Base-by-base conservation (phyloP, 441 rosid genomes). In the Euphorbia celastroides region DNA sequence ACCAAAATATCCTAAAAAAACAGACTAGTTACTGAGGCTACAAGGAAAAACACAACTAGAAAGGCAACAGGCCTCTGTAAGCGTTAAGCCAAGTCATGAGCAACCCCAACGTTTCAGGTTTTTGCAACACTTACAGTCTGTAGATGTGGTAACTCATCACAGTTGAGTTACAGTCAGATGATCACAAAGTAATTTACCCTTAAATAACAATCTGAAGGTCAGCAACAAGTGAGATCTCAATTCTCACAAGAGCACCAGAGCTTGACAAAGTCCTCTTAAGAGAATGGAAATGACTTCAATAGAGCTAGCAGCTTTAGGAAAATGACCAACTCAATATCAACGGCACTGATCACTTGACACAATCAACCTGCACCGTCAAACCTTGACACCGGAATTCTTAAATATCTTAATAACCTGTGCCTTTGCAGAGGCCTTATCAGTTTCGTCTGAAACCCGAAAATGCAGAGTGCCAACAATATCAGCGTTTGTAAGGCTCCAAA, bases 401-500 rank as follows among this genome's bases (percentile, higher is more conserved):
- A 90, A 80, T 72, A 84, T 64, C 52, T 72, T 78, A 2, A 84
- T 82, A 42, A 86, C 91, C 70, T 62, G 78, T 17, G 82, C 75
- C 74, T 85, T 93, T 3, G 79, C 74, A 55, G 85, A 79, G 17
- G 46, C 79, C 73, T 81, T 80, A 70, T 93, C 88, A 64, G 84
- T 62, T 74, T 86, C 94, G 0, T 79, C 79, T 61, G 86, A 80
- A 30, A 88, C 80, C 62, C 81, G 96, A 62, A 93, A 84, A 70
- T 88, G 90, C 59, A 88, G 72, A 28, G 97, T 86, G 59, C 92
- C 97, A 23, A 93, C 86, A 2, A 88, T 71, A 60, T 90, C 98
- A 26, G 85, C 68, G 77, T 81, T 90, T 2, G 97, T 86, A 60
- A 90, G 83, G 77, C 94, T 93, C 98, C 97, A 93, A 28, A 85